A percentile compares a stretch with the other conserved stretches of the same genome.
These are phyloP conservation scores for Plectosphaerella sp. DNA, from an alignment of 2,329 filamentous ascomycete species.

Conservation along the genomic window DNA sequence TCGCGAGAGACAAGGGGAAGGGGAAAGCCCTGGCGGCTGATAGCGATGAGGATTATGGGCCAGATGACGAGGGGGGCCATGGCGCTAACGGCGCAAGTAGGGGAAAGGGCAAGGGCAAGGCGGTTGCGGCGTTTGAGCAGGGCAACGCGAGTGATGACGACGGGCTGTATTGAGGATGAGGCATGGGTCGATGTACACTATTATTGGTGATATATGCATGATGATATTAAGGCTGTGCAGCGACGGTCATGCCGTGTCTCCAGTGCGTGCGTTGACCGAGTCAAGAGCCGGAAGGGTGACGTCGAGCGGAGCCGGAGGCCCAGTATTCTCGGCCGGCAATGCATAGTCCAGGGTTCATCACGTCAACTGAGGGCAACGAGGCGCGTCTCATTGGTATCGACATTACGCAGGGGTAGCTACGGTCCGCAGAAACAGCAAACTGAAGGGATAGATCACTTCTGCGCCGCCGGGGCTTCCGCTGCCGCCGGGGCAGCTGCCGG, in stretches of 20 bases:
- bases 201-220: too few species aligned
- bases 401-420: too few species aligned
- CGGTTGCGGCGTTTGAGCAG: slow-evolving; percentile 45
- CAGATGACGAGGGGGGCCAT: slow-evolving; percentile 21
- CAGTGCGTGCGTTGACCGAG: too few species aligned
- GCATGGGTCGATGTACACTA: background rate
- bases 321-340: too few species aligned
- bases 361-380: too few species aligned
- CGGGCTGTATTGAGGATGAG: slow-evolving; percentile 43
- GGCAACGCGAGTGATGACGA: slow-evolving; percentile 53
- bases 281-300: too few species aligned
- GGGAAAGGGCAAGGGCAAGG: slow-evolving; percentile 53
- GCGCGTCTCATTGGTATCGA: too few species aligned
- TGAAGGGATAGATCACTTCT: slow-evolving; percentile 1
- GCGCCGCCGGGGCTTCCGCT: background rate
- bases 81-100: slow-evolving; percentile 3
- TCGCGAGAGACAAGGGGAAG: slow-evolving; percentile 29
- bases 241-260: too few species aligned
- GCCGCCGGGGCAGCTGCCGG: background rate
- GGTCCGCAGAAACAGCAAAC: too few species aligned
- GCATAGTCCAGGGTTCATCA: too few species aligned
- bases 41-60: slow-evolving; percentile 27
- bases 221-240: too few species aligned
- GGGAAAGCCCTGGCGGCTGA: slow-evolving; percentile 27
- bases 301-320: too few species aligned